These are phyloP conservation scores for Globisporangium acanthophoron DNA, from an alignment of 352 stramenopile genomes.

Conservation along the genomic window DNA sequence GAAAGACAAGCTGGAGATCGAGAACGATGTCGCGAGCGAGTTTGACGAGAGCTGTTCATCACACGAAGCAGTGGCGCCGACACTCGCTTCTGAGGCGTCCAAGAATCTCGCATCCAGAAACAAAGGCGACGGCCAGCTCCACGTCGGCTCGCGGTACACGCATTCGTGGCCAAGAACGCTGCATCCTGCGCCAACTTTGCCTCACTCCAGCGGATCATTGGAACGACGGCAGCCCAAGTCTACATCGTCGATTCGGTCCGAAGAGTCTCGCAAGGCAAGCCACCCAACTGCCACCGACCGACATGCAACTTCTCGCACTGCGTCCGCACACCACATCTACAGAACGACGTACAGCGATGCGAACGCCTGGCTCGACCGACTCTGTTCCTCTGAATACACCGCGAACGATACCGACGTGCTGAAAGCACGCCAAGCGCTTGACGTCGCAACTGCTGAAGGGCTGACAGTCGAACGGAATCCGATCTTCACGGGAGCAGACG, in stretches of 20 bases:
- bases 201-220: not conserved
- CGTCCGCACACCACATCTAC: not conserved
- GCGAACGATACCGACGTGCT: not conserved
- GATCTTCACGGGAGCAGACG: slow-evolving; percentile 28
- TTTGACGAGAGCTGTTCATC: not conserved
- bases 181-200: not conserved
- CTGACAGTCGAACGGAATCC: slow-evolving; percentile 16
- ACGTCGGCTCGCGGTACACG: not conserved
- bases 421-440: slow-evolving; percentile 9
- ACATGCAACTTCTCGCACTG: not conserved
- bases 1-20: not conserved
- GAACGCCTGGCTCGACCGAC: slow-evolving; percentile 7
- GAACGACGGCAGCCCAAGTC: not conserved
- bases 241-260: not conserved
- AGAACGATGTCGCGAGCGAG: not conserved
- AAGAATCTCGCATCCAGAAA: not conserved
- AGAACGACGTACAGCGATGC: slow-evolving; percentile 7
- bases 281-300: not conserved
- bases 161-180: not conserved
- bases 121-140: not conserved
- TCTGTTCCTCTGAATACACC: not conserved
- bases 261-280: not conserved
- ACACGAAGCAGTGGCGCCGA: not conserved
- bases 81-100: not conserved
- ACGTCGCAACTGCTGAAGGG: slow-evolving; percentile 3